Conservation (phyloP, 331 rosid genomes). For the Dryas integrifolia region DNA sequence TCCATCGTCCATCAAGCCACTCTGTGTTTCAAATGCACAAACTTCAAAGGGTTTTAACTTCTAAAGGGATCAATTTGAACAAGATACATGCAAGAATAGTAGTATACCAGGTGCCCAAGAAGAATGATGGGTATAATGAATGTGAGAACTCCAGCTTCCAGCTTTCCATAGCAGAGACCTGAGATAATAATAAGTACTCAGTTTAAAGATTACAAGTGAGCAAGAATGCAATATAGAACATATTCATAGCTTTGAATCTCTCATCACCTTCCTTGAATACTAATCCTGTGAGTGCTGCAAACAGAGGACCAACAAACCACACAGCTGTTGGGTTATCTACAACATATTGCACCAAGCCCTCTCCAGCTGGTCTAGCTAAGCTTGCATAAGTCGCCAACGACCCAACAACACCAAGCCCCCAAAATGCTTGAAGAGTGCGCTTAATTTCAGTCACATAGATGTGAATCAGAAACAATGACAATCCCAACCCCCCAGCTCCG, state of each 20-base stretch:
- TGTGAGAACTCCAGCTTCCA: conserved; percentile 84
- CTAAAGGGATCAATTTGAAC: not conserved
- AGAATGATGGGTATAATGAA: conserved; percentile 66
- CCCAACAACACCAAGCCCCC: conserved; percentile 77
- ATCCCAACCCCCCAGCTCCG: conserved; percentile 77
- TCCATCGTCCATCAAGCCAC: conserved; percentile 78
- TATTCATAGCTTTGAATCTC: not conserved
- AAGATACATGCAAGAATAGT: conserved; percentile 19
- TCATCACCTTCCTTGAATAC: conserved; percentile 86
- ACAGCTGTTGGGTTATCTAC: conserved; percentile 52
- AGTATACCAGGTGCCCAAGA: conserved; percentile 85
- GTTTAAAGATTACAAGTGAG: not conserved
- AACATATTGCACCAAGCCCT: conserved; percentile 53
- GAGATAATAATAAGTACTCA: conserved; percentile 11
- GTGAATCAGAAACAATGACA: conserved; percentile 73
- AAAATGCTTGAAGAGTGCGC: conserved; percentile 77
- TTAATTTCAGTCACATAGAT: conserved; percentile 78
- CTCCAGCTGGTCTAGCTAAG: conserved; percentile 65
- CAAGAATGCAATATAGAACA: not conserved
- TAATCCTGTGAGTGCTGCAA: conserved; percentile 83
- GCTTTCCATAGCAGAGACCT: conserved; percentile 94
- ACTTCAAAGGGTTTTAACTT: not conserved
- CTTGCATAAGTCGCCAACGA: conserved; percentile 49
- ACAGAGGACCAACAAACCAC: conserved; percentile 92
- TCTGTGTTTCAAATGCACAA: conserved; percentile 43